Base-by-base conservation (phyloP, 371 early-diverging fungal species). In the Rhizopus stolonifer region DNA sequence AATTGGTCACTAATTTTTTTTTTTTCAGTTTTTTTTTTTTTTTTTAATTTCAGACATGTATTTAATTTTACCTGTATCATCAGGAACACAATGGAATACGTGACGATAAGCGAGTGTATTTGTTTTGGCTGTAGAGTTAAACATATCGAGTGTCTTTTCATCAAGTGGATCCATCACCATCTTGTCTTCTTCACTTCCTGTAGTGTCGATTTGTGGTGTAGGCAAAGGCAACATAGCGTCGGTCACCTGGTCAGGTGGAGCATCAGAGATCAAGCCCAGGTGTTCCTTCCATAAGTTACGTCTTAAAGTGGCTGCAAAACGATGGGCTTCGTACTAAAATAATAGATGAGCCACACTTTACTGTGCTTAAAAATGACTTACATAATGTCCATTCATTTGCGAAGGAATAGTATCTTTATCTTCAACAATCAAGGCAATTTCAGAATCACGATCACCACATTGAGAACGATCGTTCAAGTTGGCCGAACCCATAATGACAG, bases 381-480 rank as follows among this genome's bases (percentile, higher is more conserved):
- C 86, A 11, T 77, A 68, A 9, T 79, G 61, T 7, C 88, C 90
- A 52, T 90, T 79, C 91, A 94, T 90, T 36, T 65, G 67, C 0
- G 87, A 82, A n/a, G 74, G 70, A 23, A 95, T 77, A 18, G 65
- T 73, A 21, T 83, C 79, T 14, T 82, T 65, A 60, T 94, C 95
- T 65, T 91, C 90, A 19, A 94, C 78, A 18, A 92, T 50, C 49
- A 91, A 77, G 21, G 93, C 92, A 42, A 94, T 83, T 70, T 97
- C 97, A 18, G 94, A 91, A 60, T 97, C 97, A 57, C 94, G 89
- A 63, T 84, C 82, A 47, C 97, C 97, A 38, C 85, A 70, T 74
- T 92, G 88, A 4, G 93, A 92, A 9, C 97, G 89, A 69, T 93
- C 93, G 69, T 97, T 97, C 61, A 96, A 75, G 70, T 95, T 95